Evolutionary conservation across 345 rosid genomes (phyloP).

Genomic region (Theobroma cacao): DNA sequence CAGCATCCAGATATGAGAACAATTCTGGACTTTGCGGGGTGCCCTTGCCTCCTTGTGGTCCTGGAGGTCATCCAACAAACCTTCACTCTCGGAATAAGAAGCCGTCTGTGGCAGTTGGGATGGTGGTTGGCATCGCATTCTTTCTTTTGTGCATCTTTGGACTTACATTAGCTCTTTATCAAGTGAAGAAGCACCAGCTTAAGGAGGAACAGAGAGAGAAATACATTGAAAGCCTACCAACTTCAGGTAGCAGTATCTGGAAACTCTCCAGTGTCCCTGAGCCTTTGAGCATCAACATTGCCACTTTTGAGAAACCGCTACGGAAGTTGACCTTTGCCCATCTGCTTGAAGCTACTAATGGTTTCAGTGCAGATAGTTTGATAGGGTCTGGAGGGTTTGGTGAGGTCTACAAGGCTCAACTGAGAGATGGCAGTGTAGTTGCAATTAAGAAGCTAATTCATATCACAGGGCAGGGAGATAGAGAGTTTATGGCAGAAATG

Average conservation of each 20-base stretch:
- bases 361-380: conserved; percentile 85
- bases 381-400: conserved; percentile 97
- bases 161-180: conserved; percentile 60
- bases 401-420: conserved; percentile 92
- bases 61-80: conserved; percentile 28
- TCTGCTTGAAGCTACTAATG: conserved; percentile 92
- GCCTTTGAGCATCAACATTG: conserved; percentile 92
- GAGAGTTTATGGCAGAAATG: conserved; percentile 99
- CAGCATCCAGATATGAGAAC: conserved; percentile 72
- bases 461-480: conserved; percentile 90
- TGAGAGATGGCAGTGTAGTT: conserved; percentile 67
- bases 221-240: conserved; percentile 82
- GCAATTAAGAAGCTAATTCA: conserved; percentile 92
- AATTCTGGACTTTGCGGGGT: conserved; percentile 93
- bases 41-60: conserved; percentile 68
- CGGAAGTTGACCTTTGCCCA: conserved; percentile 86
- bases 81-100: conserved; percentile 28
- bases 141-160: conserved; percentile 61
- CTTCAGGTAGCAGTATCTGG: conserved; percentile 90
- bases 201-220: conserved; percentile 68
- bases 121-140: conserved; percentile 70
- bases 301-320: conserved; percentile 95
- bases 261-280: conserved; percentile 88
- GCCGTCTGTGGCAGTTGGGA: conserved; percentile 51
- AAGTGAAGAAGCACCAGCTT: conserved; percentile 49